phyloP scores from a whole-genome alignment of 306 rosid genomes.

The Fragaria nilgerrensis region DNA sequence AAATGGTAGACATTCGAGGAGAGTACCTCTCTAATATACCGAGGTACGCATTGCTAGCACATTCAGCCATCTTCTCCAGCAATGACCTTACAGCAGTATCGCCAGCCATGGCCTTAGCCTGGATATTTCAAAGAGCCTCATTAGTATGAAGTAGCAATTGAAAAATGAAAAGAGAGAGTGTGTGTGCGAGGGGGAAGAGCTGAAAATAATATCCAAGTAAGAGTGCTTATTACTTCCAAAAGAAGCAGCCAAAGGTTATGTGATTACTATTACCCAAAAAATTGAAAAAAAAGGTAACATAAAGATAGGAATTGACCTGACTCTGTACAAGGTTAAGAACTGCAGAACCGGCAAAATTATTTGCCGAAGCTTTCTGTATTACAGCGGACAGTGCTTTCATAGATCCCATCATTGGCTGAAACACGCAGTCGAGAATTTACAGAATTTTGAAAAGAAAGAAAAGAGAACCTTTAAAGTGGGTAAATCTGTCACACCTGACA shows the following conservation, averaged over 20 bases:
- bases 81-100: conserved; percentile 83
- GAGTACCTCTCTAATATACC: conserved; percentile 85
- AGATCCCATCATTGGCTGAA: conserved; percentile 94
- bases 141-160: background rate
- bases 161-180: background rate
- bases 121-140: conserved; percentile 17
- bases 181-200: background rate
- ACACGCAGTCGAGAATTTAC: conserved; percentile 21
- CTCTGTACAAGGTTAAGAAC: conserved; percentile 92
- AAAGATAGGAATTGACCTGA: conserved; percentile 53
- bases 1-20: background rate
- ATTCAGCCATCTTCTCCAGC: conserved; percentile 88
- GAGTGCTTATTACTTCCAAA: background rate
- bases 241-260: conserved; percentile 13
- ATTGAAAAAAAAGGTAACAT: background rate
- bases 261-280: background rate
- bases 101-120: conserved; percentile 99
- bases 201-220: background rate
- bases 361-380: conserved; percentile 69
- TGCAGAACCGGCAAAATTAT: conserved; percentile 83
- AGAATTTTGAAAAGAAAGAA: background rate
- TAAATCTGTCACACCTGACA: conserved; percentile 64
- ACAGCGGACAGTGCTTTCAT: conserved; percentile 83
- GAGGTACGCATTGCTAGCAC: conserved; percentile 92
- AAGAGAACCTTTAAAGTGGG: conserved; percentile 10